Conservation (phyloP, 345 rosid species). For the Angophora floribunda region DNA sequence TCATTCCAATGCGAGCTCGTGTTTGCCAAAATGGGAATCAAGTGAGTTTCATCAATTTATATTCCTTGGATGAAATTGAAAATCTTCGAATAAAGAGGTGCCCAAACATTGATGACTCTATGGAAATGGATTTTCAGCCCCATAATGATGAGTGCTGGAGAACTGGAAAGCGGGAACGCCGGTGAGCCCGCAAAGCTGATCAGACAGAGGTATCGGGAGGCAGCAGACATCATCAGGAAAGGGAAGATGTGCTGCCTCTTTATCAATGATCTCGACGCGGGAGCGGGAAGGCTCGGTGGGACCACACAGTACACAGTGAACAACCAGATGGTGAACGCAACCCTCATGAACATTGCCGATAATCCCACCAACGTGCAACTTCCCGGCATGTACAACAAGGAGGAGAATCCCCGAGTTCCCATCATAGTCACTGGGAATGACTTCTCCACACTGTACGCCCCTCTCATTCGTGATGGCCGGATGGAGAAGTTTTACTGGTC, state of each 20-base stretch:
- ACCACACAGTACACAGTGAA: constrained; percentile 49
- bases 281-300: constrained; percentile 48
- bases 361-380: constrained; percentile 52
- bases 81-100: not conserved
- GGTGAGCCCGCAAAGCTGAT: constrained; percentile 54
- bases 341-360: constrained; percentile 58
- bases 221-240: constrained; percentile 32
- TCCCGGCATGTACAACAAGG: constrained; percentile 45
- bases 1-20: constrained; percentile 59
- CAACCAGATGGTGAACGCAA: constrained; percentile 61
- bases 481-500: constrained; percentile 65
- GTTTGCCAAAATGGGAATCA: constrained; percentile 53
- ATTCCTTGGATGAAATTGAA: not conserved
- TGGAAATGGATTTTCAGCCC: constrained; percentile 18
- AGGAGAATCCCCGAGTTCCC: constrained; percentile 49
- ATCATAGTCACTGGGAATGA: constrained; percentile 49
- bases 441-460: constrained; percentile 51
- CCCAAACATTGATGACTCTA: not conserved
- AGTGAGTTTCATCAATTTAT: constrained; percentile 5
- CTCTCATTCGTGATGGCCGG: constrained; percentile 52
- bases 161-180: constrained; percentile 48
- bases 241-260: constrained; percentile 53
- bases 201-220: constrained; percentile 48
- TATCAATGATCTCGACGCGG: constrained; percentile 45
- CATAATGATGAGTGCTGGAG: constrained; percentile 51